A percentile compares a stretch with the other conserved stretches of the same genome.
phyloP scores from a whole-genome alignment of 305 asterid genomes.

The Vinca major region DNA sequence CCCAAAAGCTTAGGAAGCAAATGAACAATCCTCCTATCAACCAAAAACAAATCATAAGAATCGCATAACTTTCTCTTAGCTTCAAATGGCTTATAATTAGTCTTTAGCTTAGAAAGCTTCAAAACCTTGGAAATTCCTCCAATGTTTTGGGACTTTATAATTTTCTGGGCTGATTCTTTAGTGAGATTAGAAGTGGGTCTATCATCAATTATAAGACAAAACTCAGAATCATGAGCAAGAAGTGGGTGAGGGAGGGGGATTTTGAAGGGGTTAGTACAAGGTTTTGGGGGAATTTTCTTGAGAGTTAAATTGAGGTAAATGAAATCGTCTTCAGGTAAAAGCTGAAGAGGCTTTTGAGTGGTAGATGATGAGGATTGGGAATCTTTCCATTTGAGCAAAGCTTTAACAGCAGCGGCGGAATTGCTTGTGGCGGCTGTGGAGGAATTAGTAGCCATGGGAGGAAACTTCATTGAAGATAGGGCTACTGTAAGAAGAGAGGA shows the following conservation, averaged over 20 bases:
- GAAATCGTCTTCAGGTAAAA: too few species aligned
- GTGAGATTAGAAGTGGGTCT: conserved; percentile 50
- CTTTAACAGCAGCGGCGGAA: too few species aligned
- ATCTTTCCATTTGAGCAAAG: too few species aligned
- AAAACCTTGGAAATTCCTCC: conserved; percentile 46
- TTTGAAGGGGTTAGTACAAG: conserved; percentile 52
- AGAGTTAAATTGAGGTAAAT: conserved; percentile 26
- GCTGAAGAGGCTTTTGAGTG: too few species aligned
- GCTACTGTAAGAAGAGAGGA: background rate
- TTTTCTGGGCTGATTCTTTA: conserved; percentile 47
- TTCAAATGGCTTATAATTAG: conserved; percentile 68
- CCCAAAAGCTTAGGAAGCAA: conserved; percentile 77
- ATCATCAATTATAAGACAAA: conserved; percentile 68
- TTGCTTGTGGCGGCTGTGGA: background rate
- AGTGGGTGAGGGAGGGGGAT: conserved; percentile 54
- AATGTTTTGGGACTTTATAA: conserved; percentile 43
- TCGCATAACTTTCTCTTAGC: conserved; percentile 70
- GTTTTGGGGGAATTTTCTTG: conserved; percentile 53
- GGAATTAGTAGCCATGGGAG: conserved; percentile 1
- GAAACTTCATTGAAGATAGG: too few species aligned
- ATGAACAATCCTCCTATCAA: conserved; percentile 64
- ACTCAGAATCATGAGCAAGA: conserved; percentile 33
- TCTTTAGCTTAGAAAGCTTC: conserved; percentile 54
- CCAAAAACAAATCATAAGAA: conserved; percentile 62
- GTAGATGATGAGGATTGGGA: too few species aligned